A percentile compares a stretch with the other conserved stretches of the same genome.
Evolutionary conservation across 176 grass and related monocot genomes (phyloP).

Genomic region (Oryza glaberrima): DNA sequence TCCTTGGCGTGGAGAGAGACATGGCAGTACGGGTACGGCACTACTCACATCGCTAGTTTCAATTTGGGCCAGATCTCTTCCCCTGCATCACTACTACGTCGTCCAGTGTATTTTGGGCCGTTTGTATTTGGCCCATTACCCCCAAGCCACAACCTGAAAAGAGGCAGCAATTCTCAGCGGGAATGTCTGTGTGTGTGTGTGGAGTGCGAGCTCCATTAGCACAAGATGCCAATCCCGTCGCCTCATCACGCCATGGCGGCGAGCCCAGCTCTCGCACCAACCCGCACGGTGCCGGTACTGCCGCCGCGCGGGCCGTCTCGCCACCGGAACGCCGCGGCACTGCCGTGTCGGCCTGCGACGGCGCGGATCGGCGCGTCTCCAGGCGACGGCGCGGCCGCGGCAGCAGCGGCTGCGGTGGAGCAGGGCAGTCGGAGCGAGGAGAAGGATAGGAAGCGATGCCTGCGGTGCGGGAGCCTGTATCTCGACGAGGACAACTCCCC

Average conservation of each 20-base stretch:
- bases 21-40: too few species aligned
- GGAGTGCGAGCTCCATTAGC: neutral
- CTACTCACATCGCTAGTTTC: neutral
- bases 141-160: neutral
- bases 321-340: too few species aligned
- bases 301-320: neutral
- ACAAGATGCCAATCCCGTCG: neutral
- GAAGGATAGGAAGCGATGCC: constrained; percentile 50
- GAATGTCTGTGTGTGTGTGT: too few species aligned
- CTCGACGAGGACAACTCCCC: constrained; percentile 63
- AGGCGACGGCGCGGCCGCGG: neutral
- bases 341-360: too few species aligned
- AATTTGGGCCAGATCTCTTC: neutral
- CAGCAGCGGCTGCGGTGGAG: neutral
- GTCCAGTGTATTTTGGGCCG: too few species aligned
- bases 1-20: too few species aligned
- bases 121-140: neutral
- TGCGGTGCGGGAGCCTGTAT: constrained; percentile 67
- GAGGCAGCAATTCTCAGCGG: neutral
- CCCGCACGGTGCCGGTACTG: neutral
- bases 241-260: constrained; percentile 24
- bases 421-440: neutral
- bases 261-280: neutral
- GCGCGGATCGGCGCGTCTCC: neutral
- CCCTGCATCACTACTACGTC: too few species aligned